phyloP scores from a whole-genome alignment of 2,329 filamentous ascomycete genomes.

The Mollisia scopiformis region DNA sequence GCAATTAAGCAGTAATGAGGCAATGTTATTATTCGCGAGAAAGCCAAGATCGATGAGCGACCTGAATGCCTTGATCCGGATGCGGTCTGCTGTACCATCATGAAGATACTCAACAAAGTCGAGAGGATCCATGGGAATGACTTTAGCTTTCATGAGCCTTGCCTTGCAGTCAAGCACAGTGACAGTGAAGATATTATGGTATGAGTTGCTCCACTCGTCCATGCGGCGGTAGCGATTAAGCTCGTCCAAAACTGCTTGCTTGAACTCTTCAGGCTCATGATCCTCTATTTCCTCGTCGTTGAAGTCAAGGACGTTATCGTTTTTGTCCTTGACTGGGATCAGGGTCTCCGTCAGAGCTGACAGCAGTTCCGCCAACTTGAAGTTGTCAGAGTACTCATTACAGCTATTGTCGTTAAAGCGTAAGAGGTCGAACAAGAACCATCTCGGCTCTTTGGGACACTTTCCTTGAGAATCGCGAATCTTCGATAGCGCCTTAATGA shows the following conservation, averaged over 20 bases:
- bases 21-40: constrained; percentile 56
- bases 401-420: constrained; percentile 93
- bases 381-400: constrained; percentile 86
- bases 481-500: constrained; percentile 78
- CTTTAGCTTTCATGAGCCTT: constrained; percentile 64
- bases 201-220: constrained; percentile 70
- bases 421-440: constrained; percentile 86
- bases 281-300: constrained; percentile 46
- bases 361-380: constrained; percentile 85
- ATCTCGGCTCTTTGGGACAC: constrained; percentile 77
- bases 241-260: constrained; percentile 57
- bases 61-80: constrained; percentile 69
- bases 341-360: constrained; percentile 61
- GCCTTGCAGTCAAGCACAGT: constrained; percentile 64
- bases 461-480: constrained; percentile 76
- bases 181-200: constrained; percentile 68
- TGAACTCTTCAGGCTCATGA: constrained; percentile 44
- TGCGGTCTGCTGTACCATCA: constrained; percentile 63
- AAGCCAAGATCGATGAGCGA: constrained; percentile 65
- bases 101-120: constrained; percentile 67
- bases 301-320: constrained; percentile 42
- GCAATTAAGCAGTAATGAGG: constrained; percentile 59
- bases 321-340: constrained; percentile 48
- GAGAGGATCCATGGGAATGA: constrained; percentile 56
- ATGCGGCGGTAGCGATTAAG: constrained; percentile 69